A percentile compares a stretch with the other conserved stretches of the same genome.
Evolutionary conservation across 1,139 yeast species (phyloP).

Genomic region (Schwanniomyces etchellsii): DNA sequence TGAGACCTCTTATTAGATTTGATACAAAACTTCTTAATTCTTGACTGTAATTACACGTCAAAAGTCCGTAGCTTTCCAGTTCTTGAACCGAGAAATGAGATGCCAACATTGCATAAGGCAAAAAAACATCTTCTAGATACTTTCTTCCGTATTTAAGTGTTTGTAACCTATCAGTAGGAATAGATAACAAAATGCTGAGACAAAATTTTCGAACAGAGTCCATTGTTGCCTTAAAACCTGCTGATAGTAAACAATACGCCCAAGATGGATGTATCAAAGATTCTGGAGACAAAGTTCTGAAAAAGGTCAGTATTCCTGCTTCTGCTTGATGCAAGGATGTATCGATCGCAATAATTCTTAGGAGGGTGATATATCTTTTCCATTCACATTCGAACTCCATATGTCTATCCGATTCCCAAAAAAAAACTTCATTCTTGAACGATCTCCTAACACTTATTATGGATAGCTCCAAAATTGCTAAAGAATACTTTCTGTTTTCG

Average conservation of each 20-base stretch:
- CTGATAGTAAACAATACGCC: constrained; percentile 67
- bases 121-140: constrained; percentile 46
- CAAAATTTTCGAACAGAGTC: constrained; percentile 73
- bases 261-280: constrained; percentile 60
- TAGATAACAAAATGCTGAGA: constrained; percentile 48
- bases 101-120: constrained; percentile 65
- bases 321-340: constrained; percentile 83
- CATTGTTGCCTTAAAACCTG: constrained; percentile 74
- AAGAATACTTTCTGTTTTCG: constrained; percentile 67
- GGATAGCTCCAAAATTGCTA: constrained; percentile 62
- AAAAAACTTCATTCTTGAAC: constrained; percentile 37
- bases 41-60: constrained; percentile 54
- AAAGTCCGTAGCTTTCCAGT: constrained; percentile 14
- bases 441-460: constrained; percentile 39
- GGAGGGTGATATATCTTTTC: constrained; percentile 68
- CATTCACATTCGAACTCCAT: constrained; percentile 46
- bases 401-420: constrained; percentile 38
- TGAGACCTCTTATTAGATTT: constrained; percentile 35
- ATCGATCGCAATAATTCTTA: constrained; percentile 78
- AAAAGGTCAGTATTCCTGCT: constrained; percentile 67
- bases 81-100: constrained; percentile 45
- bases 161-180: constrained; percentile 44
- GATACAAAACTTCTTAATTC: constrained; percentile 42
- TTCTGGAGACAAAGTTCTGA: constrained; percentile 46
- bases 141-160: constrained; percentile 43